Evolutionary conservation across 2,329 filamentous ascomycete species (phyloP), one percentile per base, ranked within the genome.

Genomic region (Leptographium wingfieldii): DNA sequence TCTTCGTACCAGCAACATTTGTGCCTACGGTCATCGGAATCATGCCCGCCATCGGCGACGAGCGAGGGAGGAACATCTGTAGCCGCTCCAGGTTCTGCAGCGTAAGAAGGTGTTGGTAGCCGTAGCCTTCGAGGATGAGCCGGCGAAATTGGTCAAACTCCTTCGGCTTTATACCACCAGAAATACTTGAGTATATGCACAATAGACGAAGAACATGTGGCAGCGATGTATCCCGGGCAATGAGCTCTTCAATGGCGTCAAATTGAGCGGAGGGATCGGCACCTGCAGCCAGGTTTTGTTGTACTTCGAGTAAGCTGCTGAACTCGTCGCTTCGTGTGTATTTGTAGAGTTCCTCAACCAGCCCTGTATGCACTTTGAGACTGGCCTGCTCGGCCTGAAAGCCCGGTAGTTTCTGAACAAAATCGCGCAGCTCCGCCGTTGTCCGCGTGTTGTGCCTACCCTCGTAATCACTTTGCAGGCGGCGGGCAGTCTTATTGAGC

Each of bases 321-420:
- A 99, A 99, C 60, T 88, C 82, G 67, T 97, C 92, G 22, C 90
- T 88, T 57, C 89, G 83, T 0, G 94, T 99, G 67, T 91, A 84
- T 69, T 95, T 94, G 78, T 95, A 92, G 59, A 99, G 94, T 65
- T 96, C 92, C 73, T 97, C 94, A 1, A 92, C 91, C 53, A 99
- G 80, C 9, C 88, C 88, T 1, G 92, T 96, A 69, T 99, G 94
- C 35, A 92, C 83, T 64, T 94, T 91, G n/a, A 96, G 76, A 67
- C 89, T 95, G 66, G 92, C 87, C 68, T 96, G 91, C 71, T 99
- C 94, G 55, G 91, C 86, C 73, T 97, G 92, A 67, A 95, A 96
- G 12, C 85, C 86, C 0, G 94, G 92, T 31, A 99, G 77, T 70
- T 95, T 95, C 66, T 86, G 86, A n/a, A 99, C 94, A 69, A 97